Evolutionary conservation across 805 yeast genomes (phyloP), one percentile per base, ranked within the genome.

Genomic region (Brettanomyces sp.): DNA sequence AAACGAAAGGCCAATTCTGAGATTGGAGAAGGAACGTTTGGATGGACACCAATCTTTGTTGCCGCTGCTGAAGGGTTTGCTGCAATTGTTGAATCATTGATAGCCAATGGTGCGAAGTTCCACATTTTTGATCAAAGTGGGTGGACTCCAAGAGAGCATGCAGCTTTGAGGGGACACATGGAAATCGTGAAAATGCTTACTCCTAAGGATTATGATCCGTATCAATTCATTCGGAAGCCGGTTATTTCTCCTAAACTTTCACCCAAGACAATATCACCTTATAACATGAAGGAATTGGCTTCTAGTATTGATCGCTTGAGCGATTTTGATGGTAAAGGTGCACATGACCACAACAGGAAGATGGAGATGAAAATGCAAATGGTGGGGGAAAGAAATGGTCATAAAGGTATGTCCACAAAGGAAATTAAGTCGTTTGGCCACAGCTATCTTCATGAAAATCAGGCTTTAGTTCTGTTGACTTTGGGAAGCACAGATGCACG

Each of bases 71-170:
- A 90, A 57, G 97, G 97, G 1, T 77, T 66, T 45, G 57, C 56
- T 36, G 76, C 74, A 2, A 70, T 86, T 38, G 86, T 80, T 5
- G 62, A 73, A 39, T 49, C 75, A 7, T 69, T 91, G 50, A 62
- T 82, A 28, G 64, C 66, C 0, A 57, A 70, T 39, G 79, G 78
- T 21, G 84, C 88, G 4, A 66, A 70, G 6, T 76, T 67, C 47
- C 73, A 76, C 39, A 64, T 69, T 25, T 71, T 75, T 14, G 98
- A 91, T 65, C 82, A 79, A 41, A 82, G 93, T 44, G 97, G 97
- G 0, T 91, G 98, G 98, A 79, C 88, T 18, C 96, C 98, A n/a
- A 80, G 88, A 80, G 98, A 91, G 57, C 98, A 91, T 63, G 96
- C 97, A 0, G 82, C 87, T 42, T 68, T 91, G 41, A 74, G 97